These are phyloP conservation scores for Euphorbia tirucalli DNA, from an alignment of 345 rosid species.

Conservation along the genomic window DNA sequence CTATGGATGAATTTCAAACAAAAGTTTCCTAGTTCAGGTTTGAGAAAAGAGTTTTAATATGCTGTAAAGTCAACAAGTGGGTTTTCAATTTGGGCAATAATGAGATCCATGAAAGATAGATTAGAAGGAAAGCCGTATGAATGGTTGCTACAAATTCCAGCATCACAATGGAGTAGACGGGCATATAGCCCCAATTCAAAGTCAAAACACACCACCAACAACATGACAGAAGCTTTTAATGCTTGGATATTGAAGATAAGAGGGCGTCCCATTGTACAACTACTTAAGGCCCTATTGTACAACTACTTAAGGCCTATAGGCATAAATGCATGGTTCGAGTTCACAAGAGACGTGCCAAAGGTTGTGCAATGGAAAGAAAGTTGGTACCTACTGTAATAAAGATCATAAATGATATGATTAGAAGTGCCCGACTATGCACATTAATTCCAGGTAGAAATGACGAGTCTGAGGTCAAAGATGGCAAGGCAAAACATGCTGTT, in stretches of 20 bases:
- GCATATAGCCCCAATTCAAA: background rate
- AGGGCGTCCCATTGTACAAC: background rate
- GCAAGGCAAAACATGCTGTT: background rate
- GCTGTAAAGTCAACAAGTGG: background rate
- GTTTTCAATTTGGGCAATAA: background rate
- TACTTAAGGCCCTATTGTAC: no score
- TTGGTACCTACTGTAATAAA: background rate
- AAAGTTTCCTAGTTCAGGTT: background rate
- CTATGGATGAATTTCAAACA: background rate
- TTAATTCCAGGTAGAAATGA: background rate
- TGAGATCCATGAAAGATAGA: background rate
- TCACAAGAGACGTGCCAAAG: background rate
- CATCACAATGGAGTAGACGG: background rate
- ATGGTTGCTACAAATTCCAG: background rate
- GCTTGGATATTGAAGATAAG: background rate
- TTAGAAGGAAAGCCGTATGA: background rate
- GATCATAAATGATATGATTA: no score
- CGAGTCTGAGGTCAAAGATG: background rate
- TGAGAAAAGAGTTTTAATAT: background rate
- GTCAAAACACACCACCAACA: no score
- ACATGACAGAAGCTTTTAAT: background rate
- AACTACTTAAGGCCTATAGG: background rate
- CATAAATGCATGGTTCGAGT: background rate
- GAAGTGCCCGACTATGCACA: background rate
- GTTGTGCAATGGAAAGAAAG: background rate